A percentile compares a stretch with the other conserved stretches of the same genome.
These are phyloP conservation scores for Suillus weaverae DNA, from an alignment of 768 basidiomycete species.

Conservation along the genomic window DNA sequence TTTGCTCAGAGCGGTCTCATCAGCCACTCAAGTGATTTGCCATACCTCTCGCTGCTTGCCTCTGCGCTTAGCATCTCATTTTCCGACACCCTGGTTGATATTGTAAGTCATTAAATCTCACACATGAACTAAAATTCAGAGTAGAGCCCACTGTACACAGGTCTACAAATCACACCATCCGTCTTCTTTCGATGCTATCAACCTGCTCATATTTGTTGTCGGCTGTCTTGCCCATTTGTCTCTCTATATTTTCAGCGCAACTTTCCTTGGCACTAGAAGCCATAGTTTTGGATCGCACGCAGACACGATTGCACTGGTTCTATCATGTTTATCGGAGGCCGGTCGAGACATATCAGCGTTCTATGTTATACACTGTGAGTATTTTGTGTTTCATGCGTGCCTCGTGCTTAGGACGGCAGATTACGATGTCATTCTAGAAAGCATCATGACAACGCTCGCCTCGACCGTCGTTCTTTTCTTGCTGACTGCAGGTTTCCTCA, in stretches of 20 bases:
- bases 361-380: conserved; percentile 27
- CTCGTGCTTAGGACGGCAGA: conserved; percentile 21
- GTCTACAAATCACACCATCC: conserved; percentile 22
- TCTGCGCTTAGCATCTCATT: conserved; percentile 23
- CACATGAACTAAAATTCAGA: conserved; percentile 2
- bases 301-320: neutral
- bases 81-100: conserved; percentile 22
- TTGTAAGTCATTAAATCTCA: conserved; percentile 17
- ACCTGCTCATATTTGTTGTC: conserved; percentile 24
- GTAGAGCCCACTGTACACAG: conserved; percentile 12
- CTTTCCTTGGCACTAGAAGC: conserved; percentile 8
- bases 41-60: conserved; percentile 17
- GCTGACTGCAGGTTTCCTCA: neutral
- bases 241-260: conserved; percentile 12
- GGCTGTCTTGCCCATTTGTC: conserved; percentile 19
- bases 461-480: conserved; percentile 14
- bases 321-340: conserved; percentile 16
- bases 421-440: conserved; percentile 29
- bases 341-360: conserved; percentile 19
- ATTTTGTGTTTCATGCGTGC: neutral
- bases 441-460: conserved; percentile 22
- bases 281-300: neutral
- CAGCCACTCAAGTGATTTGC: conserved; percentile 4
- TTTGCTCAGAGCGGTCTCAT: conserved; percentile 18
- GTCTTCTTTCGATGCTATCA: conserved; percentile 22